phyloP scores from a whole-genome alignment of 2,329 filamentous ascomycete species.

The Pseudonectria buxi region DNA sequence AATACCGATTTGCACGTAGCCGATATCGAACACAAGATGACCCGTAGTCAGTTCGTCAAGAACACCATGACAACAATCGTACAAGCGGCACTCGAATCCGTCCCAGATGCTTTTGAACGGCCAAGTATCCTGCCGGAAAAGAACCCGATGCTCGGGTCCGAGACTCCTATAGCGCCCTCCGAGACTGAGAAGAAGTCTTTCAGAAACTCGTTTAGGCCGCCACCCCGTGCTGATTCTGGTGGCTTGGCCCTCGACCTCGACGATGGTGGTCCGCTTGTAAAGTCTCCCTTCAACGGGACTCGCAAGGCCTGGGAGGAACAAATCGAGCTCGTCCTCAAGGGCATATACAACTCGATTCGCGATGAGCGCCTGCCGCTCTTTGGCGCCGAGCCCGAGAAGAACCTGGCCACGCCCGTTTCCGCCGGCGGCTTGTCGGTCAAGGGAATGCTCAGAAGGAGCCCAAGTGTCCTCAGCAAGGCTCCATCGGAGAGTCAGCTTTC shows the following conservation, averaged over 20 bases:
- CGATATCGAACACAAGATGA: conserved; percentile 96
- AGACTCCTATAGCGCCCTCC: conserved; percentile 25
- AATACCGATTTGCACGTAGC: conserved; percentile 95
- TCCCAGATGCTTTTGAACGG: conserved; percentile 57
- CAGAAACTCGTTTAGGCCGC: conserved; percentile 45
- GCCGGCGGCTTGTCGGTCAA: conserved; percentile 66
- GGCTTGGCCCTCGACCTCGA: conserved; percentile 33
- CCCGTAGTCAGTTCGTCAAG: conserved; percentile 85
- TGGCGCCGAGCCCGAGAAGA: conserved; percentile 52
- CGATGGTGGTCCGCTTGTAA: conserved; percentile 70
- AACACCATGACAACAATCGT: conserved; percentile 90
- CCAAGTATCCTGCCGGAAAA: conserved; percentile 48
- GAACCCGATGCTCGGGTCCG: conserved; percentile 24
- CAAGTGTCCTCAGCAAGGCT: conserved; percentile 87
- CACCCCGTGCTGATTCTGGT: conserved; percentile 35
- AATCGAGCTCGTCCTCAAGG: conserved; percentile 83
- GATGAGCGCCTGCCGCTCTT: conserved; percentile 82
- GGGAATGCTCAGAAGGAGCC: conserved; percentile 72
- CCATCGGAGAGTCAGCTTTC: conserved; percentile 74
- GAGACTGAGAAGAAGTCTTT: conserved; percentile 36
- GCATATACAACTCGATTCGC: conserved; percentile 85
- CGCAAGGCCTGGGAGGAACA: conserved; percentile 81
- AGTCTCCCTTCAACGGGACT: conserved; percentile 65
- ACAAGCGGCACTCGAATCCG: conserved; percentile 67
- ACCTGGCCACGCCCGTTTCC: conserved; percentile 30